Evolutionary conservation across 306 rosid species (phyloP), one percentile per base, ranked within the genome.

Genomic region (Cicer judaicum): DNA sequence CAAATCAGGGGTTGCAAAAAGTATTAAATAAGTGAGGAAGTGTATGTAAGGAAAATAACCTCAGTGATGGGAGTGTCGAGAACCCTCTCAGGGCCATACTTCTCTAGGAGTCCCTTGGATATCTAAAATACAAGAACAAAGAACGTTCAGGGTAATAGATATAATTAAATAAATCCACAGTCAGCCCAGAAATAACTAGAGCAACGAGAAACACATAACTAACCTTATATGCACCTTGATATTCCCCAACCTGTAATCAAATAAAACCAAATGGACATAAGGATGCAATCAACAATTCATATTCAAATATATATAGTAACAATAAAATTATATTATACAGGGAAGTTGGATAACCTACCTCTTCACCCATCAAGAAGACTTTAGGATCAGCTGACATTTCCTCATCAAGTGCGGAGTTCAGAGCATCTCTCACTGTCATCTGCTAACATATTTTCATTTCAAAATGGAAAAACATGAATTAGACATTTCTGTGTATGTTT

Each of bases 191-290:
- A 67, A 16, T 11, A 62, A 1, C 19, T 70, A 1, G 44, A 67
- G 43, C 48, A 71, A 62, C 46, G 18, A 16, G 46, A 44, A 72
- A 75, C 53, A 10, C 66, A 53, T 42, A 40, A 71, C 87, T 64
- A 79, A 94, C 99, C 99, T 94, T 94, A 84, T 95, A 95, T 61
- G 99, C 99, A 74, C 99, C 98, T 76, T 95, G 99, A 84, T 95
- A 95, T 82, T 95, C 97, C 57, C 99, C 99, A 78, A 95, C 99
- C 98, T 93, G 86, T 84, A 84, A 24, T 47, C 16, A 72, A 60
- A 70, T 48, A 79, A 9, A 64, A 18, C 59, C 44, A 78, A 72
- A 72, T 49, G 62, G 72, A 41, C 76, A 70, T 64, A 64, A 79
- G 79, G 11, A 16, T 10, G 11, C 21, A 82, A 64, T 40, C 2